Base-by-base conservation (phyloP, 257 asterid species). In the Fraxinus quadrangulata region DNA sequence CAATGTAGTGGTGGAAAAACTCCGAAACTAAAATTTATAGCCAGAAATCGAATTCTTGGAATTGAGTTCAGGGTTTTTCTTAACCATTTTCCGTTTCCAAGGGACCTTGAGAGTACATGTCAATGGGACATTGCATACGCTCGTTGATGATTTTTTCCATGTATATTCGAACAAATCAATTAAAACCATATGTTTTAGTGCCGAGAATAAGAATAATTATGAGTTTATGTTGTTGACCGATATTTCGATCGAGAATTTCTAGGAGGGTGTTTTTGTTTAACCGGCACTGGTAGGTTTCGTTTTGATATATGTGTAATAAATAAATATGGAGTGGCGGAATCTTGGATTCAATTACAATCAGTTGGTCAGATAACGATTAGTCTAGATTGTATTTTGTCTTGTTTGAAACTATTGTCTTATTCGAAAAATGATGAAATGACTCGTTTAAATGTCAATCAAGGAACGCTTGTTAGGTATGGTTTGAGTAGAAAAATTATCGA, bases 11-110 rank as follows among this genome's bases (percentile, higher is more conserved):
- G 84, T 28, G 12, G 47, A 68, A 16, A 1, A 1, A 81, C 70
- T 42, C 17, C 13, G 2, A 65, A 79, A 79, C 87, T 17, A 77
- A 73, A 74, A 78, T 87, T 36, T 88, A 80, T 61, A 77, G 89
- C 66, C 59, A 82, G 34, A 90, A 72, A 71, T 82, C 83, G 14
- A 81, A 86, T 82, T 80, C 81, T 1, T 90, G 93, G 96, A 80
- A 78, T 37, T 83, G 39, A 65, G 77, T 89, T 0, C 80, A 40
- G 19, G 73, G 42, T 61, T 87, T 81, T 65, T 87, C 84, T 30
- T 84, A 86, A 13, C 85, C 85, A 19, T 74, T 88, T 56, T 87
- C 87, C 30, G 75, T 78, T 16, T 49, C 83, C 70, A 78, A 78
- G 3, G 84, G 87, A 19, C 77, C 71, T 5, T 86, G 87, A 83